Evolutionary conservation across 2,329 filamentous ascomycete genomes (phyloP), one percentile per base, ranked within the genome.

Genomic region (Colletotrichum sp.): DNA sequence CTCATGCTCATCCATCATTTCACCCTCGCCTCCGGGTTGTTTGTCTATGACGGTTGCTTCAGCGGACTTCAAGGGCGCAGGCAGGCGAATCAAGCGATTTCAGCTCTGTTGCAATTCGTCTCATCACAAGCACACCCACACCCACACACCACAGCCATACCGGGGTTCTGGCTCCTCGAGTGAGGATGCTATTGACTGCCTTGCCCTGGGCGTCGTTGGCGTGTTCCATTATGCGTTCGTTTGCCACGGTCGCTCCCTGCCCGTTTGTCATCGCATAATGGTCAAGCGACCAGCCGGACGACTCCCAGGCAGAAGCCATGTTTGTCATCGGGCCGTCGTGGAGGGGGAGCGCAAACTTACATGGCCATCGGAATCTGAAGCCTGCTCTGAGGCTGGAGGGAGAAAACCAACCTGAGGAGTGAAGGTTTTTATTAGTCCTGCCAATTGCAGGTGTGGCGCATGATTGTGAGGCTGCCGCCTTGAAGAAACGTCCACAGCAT

Each of bases 21-120:
- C 21, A 16, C 30, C 26, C 62, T 36, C 69, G 43, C 26, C 18
- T 30, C 18, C 58, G 28, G 58, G 9, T n/a, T 62, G 6, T 3
- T 12, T 62, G n/a, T 52, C 43, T 52, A 21, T 52, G 43, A 52
- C 58, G 32, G 28, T 62, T n/a, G 30, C 28, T n/a, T 24, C 21
- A 32, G 18, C 58, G 28, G n/a, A 30, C 16, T 30, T 24, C 18
- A 15, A 21, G 28, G 18, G 28, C 16, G 58, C 58, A 32, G 58
- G 16, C 58, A 32, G 58, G 30, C 34, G 60, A 70, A 70, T 73
- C 67, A 74, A 64, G 66, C n/a, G 58, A 66, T 71, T 64, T 36
- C 30, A 28, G 18, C 32, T 26, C 21, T 7, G 21, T 18, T 21
- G 52, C 55, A 13, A 15, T 48, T 52, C 48, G 32, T 70, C 48